Evolutionary conservation across 177 flowering plant species (phyloP).

Genomic region (Vitis hybrid): DNA sequence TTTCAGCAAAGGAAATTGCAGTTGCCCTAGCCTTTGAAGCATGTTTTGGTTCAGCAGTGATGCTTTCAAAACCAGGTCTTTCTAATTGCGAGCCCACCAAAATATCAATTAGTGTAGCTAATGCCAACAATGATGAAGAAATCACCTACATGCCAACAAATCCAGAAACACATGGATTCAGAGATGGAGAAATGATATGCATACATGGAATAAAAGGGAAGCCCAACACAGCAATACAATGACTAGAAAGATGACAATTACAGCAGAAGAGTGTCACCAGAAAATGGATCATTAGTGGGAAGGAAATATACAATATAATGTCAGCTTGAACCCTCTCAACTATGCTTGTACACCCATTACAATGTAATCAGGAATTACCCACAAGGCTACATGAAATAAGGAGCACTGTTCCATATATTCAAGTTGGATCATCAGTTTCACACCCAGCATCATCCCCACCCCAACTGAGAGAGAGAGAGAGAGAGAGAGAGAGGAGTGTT

Average conservation of each 20-base stretch:
- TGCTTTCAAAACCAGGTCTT: constrained; percentile 48
- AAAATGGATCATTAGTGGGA: not conserved
- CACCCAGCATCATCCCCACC: too few relatives aligned
- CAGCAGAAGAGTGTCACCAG: not conserved
- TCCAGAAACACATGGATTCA: constrained; percentile 1
- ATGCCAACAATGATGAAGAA: constrained; percentile 78
- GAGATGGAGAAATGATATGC: not conserved
- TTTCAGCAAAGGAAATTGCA: constrained; percentile 62
- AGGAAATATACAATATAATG: not conserved
- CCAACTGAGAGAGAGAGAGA: too few relatives aligned
- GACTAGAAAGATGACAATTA: not conserved
- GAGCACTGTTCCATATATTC: not conserved
- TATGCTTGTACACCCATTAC: not conserved
- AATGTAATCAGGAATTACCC: not conserved
- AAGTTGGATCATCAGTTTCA: not conserved
- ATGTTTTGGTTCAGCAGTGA: constrained; percentile 55
- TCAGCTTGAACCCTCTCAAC: not conserved
- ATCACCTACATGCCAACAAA: constrained; percentile 55
- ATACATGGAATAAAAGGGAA: not conserved
- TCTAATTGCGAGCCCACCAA: constrained; percentile 43
- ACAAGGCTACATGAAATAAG: not conserved
- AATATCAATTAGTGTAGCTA: constrained; percentile 78
- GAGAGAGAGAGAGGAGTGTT: too few relatives aligned
- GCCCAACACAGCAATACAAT: not conserved
- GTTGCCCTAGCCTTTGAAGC: constrained; percentile 62